Conservation (phyloP, 768 basidiomycete genomes). For the Hysterangium stoloniferum region DNA sequence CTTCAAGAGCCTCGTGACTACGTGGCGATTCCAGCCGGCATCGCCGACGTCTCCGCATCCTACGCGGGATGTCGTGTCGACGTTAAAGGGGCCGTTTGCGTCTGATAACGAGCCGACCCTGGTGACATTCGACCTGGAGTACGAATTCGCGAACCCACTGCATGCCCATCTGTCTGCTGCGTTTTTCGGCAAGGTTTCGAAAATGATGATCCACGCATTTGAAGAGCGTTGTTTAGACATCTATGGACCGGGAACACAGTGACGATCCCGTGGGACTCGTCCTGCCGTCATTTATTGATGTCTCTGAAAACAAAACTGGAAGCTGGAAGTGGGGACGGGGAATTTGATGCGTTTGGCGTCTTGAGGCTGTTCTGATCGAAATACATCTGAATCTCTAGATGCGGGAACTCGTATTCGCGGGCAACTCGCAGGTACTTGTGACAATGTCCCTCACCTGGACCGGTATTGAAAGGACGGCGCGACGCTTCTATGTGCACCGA, state of each 20-base stretch:
- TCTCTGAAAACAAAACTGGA: too few species aligned
- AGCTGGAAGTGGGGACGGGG: too few species aligned
- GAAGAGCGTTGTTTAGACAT: slow-evolving; percentile 73
- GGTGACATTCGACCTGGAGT: slow-evolving; percentile 78
- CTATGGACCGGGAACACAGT: slow-evolving; percentile 48
- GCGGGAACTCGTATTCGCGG: too few species aligned
- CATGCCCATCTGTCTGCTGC: slow-evolving; percentile 76
- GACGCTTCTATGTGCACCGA: too few species aligned
- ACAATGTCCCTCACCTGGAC: too few species aligned
- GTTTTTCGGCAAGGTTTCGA: slow-evolving; percentile 83
- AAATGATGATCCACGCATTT: slow-evolving; percentile 88
- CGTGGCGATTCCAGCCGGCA: slow-evolving; percentile 67
- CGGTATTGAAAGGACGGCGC: too few species aligned
- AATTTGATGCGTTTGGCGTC: too few species aligned
- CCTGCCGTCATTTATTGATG: too few species aligned
- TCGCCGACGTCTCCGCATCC: slow-evolving; percentile 35
- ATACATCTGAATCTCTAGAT: too few species aligned
- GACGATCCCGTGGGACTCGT: too few species aligned
- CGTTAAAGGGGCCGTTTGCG: slow-evolving; percentile 1
- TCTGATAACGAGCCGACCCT: slow-evolving; percentile 47
- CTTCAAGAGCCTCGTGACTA: slow-evolving; percentile 63
- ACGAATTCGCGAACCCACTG: slow-evolving; percentile 80
- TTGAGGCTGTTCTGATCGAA: too few species aligned
- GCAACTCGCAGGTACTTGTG: too few species aligned
- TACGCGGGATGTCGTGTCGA: slow-evolving; percentile 14